Evolutionary conservation across 2,329 filamentous ascomycete species (phyloP), one percentile per base, ranked within the genome.

Genomic region (Sporothrix humicola): DNA sequence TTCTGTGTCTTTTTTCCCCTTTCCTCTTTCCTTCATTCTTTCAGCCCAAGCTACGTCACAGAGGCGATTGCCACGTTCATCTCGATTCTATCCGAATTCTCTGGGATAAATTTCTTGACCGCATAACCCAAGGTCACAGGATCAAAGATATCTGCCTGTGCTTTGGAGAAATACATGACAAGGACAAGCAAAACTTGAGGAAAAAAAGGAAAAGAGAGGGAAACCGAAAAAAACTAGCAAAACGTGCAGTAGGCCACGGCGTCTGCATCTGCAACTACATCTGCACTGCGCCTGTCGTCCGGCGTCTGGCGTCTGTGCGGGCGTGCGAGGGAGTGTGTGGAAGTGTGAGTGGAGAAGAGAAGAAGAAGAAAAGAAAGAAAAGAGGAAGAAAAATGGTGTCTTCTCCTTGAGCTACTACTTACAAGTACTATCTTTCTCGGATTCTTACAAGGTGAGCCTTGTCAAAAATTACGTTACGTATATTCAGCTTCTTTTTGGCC

Each of bases 341-440:
- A 23, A 31, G 71, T 59, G 61, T 68, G 71, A 42, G 71, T 69
- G 71, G 71, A 59, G 71, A 46, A 59, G 46, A 20, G 50, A 31
- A 31, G 23, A 48, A 20, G 12, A 65, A 3, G 20, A 13, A 58
- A 69, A 54, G 44, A 31, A 46, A 44, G 15, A 23, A 8, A 20
- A 44, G 15, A 44, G 7, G 12, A 44, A 63, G 17, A 23, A 23
- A 42, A 65, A 2, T 15, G 0, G 0, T 26, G 23, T 3, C 23
- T 26, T 26, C 23, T 26, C 23, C 23, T 26, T 26, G 23, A 26
- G 23, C 23, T 26, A 26, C 23, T 44, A 48, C 15, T 46, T 44
- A 44, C 44, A 8, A 26, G 13, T 20, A 20, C 1, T 13, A 9
- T 9, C 42, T 17, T 26, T 8, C 1, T 15, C 4, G 3, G 7